Conservation (phyloP, 2,329 filamentous ascomycete species). For the Alternaria ethzedia region DNA sequence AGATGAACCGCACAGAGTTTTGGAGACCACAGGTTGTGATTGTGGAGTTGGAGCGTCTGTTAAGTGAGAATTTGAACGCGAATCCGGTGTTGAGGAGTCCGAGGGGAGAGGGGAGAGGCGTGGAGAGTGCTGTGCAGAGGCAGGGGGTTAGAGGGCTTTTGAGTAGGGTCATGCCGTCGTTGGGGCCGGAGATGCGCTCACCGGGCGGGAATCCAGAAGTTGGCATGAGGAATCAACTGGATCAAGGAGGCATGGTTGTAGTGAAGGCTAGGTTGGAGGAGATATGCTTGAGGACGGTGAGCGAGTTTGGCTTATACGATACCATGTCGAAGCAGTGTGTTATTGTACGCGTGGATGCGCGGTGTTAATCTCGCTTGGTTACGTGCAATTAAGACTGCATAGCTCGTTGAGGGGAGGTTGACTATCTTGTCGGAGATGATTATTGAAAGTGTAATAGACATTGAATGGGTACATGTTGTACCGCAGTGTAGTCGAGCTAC, state of each 20-base stretch:
- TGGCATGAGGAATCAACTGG: slow-evolving; percentile 14
- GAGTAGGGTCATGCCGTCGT: slow-evolving; percentile 28
- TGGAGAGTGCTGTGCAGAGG: slow-evolving; percentile 3
- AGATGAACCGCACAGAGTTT: slow-evolving; percentile 52
- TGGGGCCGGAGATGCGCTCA: slow-evolving; percentile 27
- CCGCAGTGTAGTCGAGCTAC: not conserved
- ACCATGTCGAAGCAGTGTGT: slow-evolving; percentile 45
- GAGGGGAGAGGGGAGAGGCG: not conserved
- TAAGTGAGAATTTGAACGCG: slow-evolving; percentile 43
- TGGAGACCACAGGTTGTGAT: slow-evolving; percentile 53
- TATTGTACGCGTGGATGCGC: slow-evolving; percentile 39
- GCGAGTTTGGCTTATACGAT: slow-evolving; percentile 46
- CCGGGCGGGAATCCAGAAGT: slow-evolving; percentile 29
- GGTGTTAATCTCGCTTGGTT: slow-evolving; percentile 26
- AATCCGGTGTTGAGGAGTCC: slow-evolving; percentile 16
- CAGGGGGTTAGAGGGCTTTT: slow-evolving; percentile 26
- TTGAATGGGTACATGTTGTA: not conserved
- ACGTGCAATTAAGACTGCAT: not conserved
- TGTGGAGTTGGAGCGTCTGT: slow-evolving; percentile 46
- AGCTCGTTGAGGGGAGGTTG: not conserved
- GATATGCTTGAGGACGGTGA: slow-evolving; percentile 42
- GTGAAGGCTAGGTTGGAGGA: slow-evolving; percentile 41
- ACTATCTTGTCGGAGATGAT: not conserved
- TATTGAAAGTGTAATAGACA: not conserved
- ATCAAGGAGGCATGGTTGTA: slow-evolving; percentile 26